A percentile compares a stretch with the other conserved stretches of the same genome.
Evolutionary conservation across 176 grass and related monocot genomes (phyloP).

Genomic region (Phoenix roebelenii): DNA sequence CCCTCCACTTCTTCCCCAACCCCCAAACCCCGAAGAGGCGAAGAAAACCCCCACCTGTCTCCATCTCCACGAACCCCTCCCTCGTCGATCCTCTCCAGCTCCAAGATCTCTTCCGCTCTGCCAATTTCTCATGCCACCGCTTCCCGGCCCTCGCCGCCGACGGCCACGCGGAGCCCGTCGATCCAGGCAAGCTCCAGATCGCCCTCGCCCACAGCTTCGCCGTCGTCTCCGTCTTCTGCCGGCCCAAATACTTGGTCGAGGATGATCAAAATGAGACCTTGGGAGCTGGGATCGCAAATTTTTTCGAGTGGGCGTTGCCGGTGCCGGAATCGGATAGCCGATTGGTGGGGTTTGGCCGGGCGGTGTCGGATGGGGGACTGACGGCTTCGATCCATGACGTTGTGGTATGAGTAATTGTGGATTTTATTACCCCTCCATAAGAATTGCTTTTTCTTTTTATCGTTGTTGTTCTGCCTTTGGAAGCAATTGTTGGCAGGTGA

Average conservation of each 20-base stretch:
- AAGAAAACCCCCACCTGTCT: conserved; percentile 36
- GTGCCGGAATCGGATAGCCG: conserved; percentile 14
- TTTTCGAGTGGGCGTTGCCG: conserved; percentile 17
- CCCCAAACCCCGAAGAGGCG: conserved; percentile 11
- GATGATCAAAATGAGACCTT: not conserved
- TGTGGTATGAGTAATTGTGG: conserved; percentile 33
- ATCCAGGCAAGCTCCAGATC: conserved; percentile 50
- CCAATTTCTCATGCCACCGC: conserved; percentile 55
- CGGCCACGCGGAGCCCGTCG: conserved; percentile 27
- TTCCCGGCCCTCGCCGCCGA: conserved; percentile 21
- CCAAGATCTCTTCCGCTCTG: conserved; percentile 52
- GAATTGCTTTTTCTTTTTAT: too few relatives aligned
- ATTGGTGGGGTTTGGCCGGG: conserved; percentile 68
- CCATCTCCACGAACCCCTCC: conserved; percentile 62
- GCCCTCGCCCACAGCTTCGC: conserved; percentile 61
- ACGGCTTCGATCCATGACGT: conserved; percentile 82
- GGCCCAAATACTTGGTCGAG: conserved; percentile 29
- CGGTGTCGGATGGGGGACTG: conserved; percentile 71
- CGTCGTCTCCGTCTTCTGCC: conserved; percentile 67
- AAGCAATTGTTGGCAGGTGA: too few relatives aligned
- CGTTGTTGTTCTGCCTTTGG: too few relatives aligned
- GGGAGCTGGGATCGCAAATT: conserved; percentile 20
- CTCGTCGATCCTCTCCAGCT: conserved; percentile 52
- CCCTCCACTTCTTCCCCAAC: conserved; percentile 20
- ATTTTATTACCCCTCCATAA: too few relatives aligned